Base-by-base conservation (phyloP, 2,329 filamentous ascomycete species). In the Meredithiella fracta region DNA sequence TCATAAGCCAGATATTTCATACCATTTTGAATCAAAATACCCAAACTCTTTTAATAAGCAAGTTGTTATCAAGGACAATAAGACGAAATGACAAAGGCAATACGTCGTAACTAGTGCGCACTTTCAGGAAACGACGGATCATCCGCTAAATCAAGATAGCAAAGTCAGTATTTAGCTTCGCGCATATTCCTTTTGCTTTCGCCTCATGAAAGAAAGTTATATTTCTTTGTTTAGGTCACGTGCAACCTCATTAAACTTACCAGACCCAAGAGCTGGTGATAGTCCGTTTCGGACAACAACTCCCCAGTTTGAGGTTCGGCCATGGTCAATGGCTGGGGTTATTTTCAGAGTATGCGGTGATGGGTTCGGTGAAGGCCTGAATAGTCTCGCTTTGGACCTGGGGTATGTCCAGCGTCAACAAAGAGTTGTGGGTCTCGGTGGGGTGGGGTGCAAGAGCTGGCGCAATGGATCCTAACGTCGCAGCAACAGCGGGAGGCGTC, bases 21-120 rank as follows among this genome's bases (percentile, higher is more conserved):
- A 94, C 91, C 88, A 75, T 97, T 97, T 69, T 97, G 91, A 50
- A 89, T 88, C 61, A 98, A 76, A 63, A 97, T 97, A 65, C 87
- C 89, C 64, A 98, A 73, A 68, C 89, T 96, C 77, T 97, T 96
- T 94, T 95, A 64, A 98, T 94, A 56, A 96, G 81, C 58, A 98
- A 77, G 60, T 90, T 83, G 60, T 89, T 97, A 69, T 98, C 94
- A 67, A 98, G 86, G 61, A 96, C 81, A 65, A 98, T 94, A 56
- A 98, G 81, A 61, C 92, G 86, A 71, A 94, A 98, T 62, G 90
- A 96, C 59, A 98, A 80, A 17, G 92, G 92, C 51, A 98, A 77
- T 62, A 98, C 92, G 72, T 98, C 92, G 74, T 98, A 98, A 68
- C 90, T 96, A 37, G 88, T 97, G 66, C 92, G 85, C 63, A 94